Evolutionary conservation across 1,284 basidiomycete genomes (phyloP), one percentile per base, ranked within the genome.

Genomic region (Kalmanozyma brasiliensis): DNA sequence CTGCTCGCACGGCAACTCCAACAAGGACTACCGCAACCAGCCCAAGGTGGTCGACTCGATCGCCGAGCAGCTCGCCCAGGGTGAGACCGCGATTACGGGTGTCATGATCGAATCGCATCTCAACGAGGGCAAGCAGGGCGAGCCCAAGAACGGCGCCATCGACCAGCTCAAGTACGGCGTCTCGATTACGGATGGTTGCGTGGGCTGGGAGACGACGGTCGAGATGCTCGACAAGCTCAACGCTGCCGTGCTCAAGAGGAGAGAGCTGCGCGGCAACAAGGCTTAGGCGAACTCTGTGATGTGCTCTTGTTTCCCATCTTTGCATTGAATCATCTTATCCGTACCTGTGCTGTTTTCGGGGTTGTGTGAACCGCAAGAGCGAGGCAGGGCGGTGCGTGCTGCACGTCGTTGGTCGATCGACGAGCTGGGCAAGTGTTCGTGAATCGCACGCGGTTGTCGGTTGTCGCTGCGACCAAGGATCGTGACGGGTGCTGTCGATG

Each of bases 41-140:
- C 73, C 78, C 46, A 78, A 82, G 63, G 80, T 95, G 43, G 83
- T 94, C 48, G 87, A 88, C 49, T 84, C 87, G 77, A 87, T 97
- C 73, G 91, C 90, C 81, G 83, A 84, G 17, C 94, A 98, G 84
- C 87, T 98, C 55, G 85, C 82, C 10, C 86, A 87, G 8, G 94
- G 93, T 42, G 88, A 93, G 73, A 86, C 84, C 58, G 86, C 87
- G 53, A 92, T 98, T 83, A 94, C 91, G 2, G 94, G 95, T 63
- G 92, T 97, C 71, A 97, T 98, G 94, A 88, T 98, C 82, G 95
- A 98, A 85, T 91, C 89, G 35, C 91, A 97, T 83, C 89, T 98
- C 83, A 90, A 91, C 79, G 90, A 81, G 64, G 81, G 81, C 52
- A 79, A 80, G 64, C 81, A 82, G 67, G 63, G 73, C 41, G 78